Percentiles rank a stretch among this genome's conserved stretches.
These are phyloP conservation scores for Saccharomyces uvarum DNA, from an alignment of 1,139 yeast genomes.

Conservation along the genomic window DNA sequence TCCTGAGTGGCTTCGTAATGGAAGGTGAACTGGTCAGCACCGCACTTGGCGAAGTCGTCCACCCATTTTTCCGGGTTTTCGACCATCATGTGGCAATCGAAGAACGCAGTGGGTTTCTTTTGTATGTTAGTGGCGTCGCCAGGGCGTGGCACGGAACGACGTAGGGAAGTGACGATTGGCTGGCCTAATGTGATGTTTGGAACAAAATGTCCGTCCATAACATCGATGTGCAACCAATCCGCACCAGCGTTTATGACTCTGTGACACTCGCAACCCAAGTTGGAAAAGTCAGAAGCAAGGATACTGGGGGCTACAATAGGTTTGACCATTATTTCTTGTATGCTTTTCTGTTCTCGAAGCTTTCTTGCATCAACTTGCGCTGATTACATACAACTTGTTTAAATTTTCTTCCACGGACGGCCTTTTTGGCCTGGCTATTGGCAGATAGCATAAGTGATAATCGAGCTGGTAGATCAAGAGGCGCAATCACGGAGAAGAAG, in stretches of 20 bases:
- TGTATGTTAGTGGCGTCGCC: constrained; percentile 28
- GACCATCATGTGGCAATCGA: constrained; percentile 99
- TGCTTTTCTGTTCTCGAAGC: neutral
- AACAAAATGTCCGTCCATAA: constrained; percentile 98
- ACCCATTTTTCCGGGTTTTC: constrained; percentile 94
- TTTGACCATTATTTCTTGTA: constrained; percentile 47
- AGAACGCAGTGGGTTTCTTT: constrained; percentile 48
- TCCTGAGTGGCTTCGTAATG: constrained; percentile 89
- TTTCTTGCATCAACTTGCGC: neutral
- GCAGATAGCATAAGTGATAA: neutral
- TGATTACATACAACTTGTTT: neutral
- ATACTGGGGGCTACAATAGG: constrained; percentile 94
- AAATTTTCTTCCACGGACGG: neutral
- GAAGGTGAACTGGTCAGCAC: constrained; percentile 94
- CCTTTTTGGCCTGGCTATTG: neutral
- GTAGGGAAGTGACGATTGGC: constrained; percentile 73
- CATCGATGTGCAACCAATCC: constrained; percentile 96
- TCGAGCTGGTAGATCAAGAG: neutral
- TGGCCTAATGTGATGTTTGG: constrained; percentile 94
- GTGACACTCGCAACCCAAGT: constrained; percentile 81
- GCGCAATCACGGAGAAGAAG: no score
- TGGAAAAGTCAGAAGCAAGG: constrained; percentile 87
- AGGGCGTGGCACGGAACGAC: constrained; percentile 66
- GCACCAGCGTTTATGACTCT: constrained; percentile 69
- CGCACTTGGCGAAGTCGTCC: constrained; percentile 83